These are phyloP conservation scores for Carex pumila DNA, from an alignment of 176 grass and related monocot species.

Conservation along the genomic window DNA sequence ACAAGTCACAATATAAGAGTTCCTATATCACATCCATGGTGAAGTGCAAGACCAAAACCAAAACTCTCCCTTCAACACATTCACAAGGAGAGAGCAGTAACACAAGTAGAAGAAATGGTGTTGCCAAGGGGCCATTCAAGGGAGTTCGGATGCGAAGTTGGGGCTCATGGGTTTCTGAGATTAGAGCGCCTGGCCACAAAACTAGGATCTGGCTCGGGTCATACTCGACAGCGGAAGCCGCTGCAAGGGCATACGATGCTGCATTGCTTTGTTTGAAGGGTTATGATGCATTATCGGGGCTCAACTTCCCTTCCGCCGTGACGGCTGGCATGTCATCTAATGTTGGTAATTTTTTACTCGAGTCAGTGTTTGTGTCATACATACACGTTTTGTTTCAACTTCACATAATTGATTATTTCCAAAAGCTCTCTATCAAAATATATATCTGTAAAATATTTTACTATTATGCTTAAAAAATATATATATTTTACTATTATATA, in stretches of 20 bases:
- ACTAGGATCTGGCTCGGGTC: slow-evolving; percentile 89
- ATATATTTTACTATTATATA: background rate
- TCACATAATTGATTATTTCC: background rate
- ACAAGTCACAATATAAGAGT: background rate
- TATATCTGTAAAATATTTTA: background rate
- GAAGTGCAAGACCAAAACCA: slow-evolving; percentile 8
- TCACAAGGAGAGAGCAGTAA: background rate
- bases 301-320: slow-evolving; percentile 54
- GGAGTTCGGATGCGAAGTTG: slow-evolving; percentile 91
- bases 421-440: background rate
- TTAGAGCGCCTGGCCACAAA: slow-evolving; percentile 73
- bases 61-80: background rate
- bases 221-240: slow-evolving; percentile 77
- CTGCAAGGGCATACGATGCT: slow-evolving; percentile 81
- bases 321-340: slow-evolving; percentile 2
- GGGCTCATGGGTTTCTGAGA: slow-evolving; percentile 95
- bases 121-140: slow-evolving; percentile 58
- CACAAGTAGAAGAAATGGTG: background rate
- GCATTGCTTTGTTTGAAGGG: slow-evolving; percentile 76
- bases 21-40: slow-evolving; percentile 2
- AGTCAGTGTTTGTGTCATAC: background rate
- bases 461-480: too few relatives aligned
- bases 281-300: slow-evolving; percentile 27
- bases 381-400: background rate
- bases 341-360: slow-evolving; percentile 5